Conservation (phyloP, 345 rosid genomes). For the Aquilaria yunnanensis region DNA sequence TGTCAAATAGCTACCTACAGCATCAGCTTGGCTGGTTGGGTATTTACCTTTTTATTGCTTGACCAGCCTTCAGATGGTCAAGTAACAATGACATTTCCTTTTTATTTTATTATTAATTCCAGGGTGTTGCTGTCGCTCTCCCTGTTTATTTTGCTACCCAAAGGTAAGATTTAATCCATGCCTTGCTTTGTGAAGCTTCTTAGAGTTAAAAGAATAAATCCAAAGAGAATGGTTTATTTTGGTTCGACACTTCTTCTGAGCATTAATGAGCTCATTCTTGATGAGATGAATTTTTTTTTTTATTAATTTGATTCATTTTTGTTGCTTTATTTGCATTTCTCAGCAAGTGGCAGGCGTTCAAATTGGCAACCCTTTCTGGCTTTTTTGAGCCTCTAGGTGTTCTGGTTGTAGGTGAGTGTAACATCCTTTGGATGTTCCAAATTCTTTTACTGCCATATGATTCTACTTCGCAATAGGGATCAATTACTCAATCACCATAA, state of each 20-base stretch:
- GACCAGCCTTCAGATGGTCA: too few species aligned
- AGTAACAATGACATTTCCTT: too few species aligned
- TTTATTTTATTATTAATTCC: neutral
- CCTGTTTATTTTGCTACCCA: slow-evolving; percentile 95
- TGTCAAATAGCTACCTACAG: neutral
- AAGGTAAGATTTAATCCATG: slow-evolving; percentile 47
- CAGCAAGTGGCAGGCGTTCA: slow-evolving; percentile 99
- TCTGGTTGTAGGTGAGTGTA: slow-evolving; percentile 69
- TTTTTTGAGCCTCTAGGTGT: slow-evolving; percentile 98
- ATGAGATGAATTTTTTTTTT: neutral
- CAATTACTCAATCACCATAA: too few species aligned
- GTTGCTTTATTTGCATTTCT: slow-evolving; percentile 17
- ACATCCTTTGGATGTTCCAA: neutral
- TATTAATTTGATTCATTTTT: neutral
- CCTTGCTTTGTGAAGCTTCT: neutral
- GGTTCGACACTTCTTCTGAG: too few species aligned
- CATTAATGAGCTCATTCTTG: neutral
- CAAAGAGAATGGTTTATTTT: too few species aligned
- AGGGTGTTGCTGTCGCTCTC: slow-evolving; percentile 99
- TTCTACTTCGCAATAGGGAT: too few species aligned
- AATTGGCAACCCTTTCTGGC: slow-evolving; percentile 92
- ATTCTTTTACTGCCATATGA: too few species aligned
- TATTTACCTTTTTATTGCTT: too few species aligned
- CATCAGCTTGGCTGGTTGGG: too few species aligned
- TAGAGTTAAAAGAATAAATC: neutral